Percentiles rank a stretch among this genome's conserved stretches.
Evolutionary conservation across 345 rosid species (phyloP).

Genomic region (Lepidium aucheri): DNA sequence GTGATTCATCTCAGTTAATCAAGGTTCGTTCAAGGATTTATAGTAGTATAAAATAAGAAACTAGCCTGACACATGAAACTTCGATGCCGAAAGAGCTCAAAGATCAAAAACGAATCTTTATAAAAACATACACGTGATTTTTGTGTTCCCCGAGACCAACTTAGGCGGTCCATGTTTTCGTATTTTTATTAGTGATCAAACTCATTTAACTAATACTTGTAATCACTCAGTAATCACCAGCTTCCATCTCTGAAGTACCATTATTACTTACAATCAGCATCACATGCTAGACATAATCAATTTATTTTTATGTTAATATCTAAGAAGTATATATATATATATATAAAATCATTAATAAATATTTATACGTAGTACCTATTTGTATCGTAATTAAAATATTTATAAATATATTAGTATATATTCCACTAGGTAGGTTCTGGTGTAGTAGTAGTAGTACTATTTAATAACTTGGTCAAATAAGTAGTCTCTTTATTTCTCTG

Average conservation of each 20-base stretch:
- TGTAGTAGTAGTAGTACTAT: slow-evolving; percentile 4
- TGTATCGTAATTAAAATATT: neutral
- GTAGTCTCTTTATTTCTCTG: slow-evolving; percentile 9
- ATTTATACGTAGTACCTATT: neutral
- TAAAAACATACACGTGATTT: slow-evolving; percentile 23
- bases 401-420: slow-evolving; percentile 7
- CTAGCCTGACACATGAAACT: slow-evolving; percentile 25
- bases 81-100: slow-evolving; percentile 27
- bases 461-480: slow-evolving; percentile 18
- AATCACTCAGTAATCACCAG: slow-evolving; percentile 20
- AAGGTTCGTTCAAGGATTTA: neutral
- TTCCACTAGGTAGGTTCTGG: slow-evolving; percentile 18
- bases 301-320: slow-evolving; percentile 9
- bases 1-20: neutral
- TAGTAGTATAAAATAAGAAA: neutral
- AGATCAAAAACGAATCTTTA: slow-evolving; percentile 23
- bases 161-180: slow-evolving; percentile 23
- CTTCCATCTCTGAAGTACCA: slow-evolving; percentile 19
- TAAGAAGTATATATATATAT: no score
- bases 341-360: neutral
- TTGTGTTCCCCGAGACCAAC: slow-evolving; percentile 26
- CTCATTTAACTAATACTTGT: neutral
- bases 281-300: slow-evolving; percentile 27
- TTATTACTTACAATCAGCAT: slow-evolving; percentile 9
- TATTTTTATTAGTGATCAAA: neutral